Evolutionary conservation across 2,329 filamentous ascomycete genomes (phyloP), one percentile per base, ranked within the genome.

Genomic region (Talaromyces sp.): DNA sequence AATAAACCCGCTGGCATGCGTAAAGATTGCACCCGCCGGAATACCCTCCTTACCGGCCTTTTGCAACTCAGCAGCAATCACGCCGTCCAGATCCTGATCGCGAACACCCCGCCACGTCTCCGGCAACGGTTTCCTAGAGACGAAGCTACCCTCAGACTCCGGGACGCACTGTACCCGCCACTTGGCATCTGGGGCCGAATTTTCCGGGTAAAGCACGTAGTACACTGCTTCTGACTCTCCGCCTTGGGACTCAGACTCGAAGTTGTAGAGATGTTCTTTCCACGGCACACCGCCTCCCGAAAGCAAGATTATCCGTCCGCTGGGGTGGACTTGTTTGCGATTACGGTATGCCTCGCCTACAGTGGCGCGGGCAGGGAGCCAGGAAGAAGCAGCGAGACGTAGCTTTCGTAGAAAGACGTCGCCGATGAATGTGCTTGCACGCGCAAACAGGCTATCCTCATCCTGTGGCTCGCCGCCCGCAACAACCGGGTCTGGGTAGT

Each of bases 101-200:
- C 94, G 83, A 63, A 96, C 86, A 7, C 94, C 94, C 67, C 93
- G 86, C 94, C 94, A 99, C 17, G 86, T 82, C 75, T 95, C 90
- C 4, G 93, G 93, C 64, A 99, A 80, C 43, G 92, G 87, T 78
- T 94, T 96, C 66, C 94, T 84, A 77, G 92, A 97, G 74, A 90
- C 83, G 70, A 99, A 99, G 60, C 90, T 94, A 69, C 89, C 88
- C 72, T 89, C 87, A 72, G 84, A 84, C 59, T 89, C 85, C 50
- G 91, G 89, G n/a, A 97, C 94, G 62, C 89, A 87, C 75, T 97
- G 91, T 61, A 99, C 89, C 59, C 94, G 85, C 94, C 94, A 97
- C 77, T 94, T 96, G 69, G 88, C 81, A 63, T 84, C 88, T 46
- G 86, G 83, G 45, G 82, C 80, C 28, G 86, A 83, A 68, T 84